Base-by-base conservation (phyloP, 2,329 filamentous ascomycete species). In the Rhynchosporium graminicola region DNA sequence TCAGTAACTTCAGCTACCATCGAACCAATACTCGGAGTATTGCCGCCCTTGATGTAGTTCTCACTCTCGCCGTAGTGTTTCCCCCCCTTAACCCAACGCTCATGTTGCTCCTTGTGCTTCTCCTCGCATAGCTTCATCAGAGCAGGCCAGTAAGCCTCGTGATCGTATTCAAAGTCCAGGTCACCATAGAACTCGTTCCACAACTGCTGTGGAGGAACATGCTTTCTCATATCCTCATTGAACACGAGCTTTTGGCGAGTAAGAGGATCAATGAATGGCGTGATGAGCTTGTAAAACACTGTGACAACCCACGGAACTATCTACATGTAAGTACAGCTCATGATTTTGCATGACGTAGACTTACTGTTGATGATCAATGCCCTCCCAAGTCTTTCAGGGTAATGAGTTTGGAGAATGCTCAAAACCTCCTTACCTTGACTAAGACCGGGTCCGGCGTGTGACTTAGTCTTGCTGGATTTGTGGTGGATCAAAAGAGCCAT, bases 201-300 rank as follows among this genome's bases (percentile, higher is more conserved):
- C 59, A 99, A 84, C 75, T 98, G 94, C 71, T 88, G 82, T 7
- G 87, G 77, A 4, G 92, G 92, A 26, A 99, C 89, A 75, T 92
- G 92, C 69, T 90, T 81, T 69, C 83, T 83, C 80, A 97, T 87
- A 74, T 96, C 90, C 76, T 97, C 92, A 80, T 98, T 97, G 83
- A 97, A 97, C 80, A 95, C 96, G 79, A 99, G 87, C 82, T 99
- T 99, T 73, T 95, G 87, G 63, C 90, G 87, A 9, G 95, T 99
- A 71, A 93, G 80, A 7, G 95, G 95, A 77, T 99, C 95, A 78
- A 99, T 97, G 78, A 99, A 97, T 45, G 94, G 92, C 4, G 87
- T 92, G 77, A 99, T 93, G 71, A 97, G 80, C 78, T 96, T 97
- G 83, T 98, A 96, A 83, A 99, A 99, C 57, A 90, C 90, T 76